Evolutionary conservation across 768 basidiomycete species (phyloP), one percentile per base, ranked within the genome.

Genomic region (Mycena sanguinolenta): DNA sequence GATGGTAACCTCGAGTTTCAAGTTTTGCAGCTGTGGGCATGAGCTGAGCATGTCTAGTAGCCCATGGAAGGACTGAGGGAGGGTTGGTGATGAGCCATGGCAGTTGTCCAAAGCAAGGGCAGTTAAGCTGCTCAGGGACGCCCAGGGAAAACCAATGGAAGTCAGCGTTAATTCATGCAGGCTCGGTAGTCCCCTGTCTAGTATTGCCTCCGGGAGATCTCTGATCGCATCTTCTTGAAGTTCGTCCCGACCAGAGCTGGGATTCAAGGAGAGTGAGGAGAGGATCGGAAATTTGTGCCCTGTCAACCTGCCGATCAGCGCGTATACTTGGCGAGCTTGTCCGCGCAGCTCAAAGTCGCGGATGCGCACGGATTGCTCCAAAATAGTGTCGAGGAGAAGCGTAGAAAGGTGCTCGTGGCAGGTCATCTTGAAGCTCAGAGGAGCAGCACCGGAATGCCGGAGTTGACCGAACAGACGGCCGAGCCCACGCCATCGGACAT

Each of bases 241-340:
- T 3, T 57, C 42, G 0, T 62, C 54, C 3, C 12, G 32, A 28
- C 39, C 49, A 6, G 1, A 25, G 16, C 12, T 36, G 4, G 54
- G 8, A 23, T 63, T 44, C 9, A 68, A 14, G 27, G 10, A 13
- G 32, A 68, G 28, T 23, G 60, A 68, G 34, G 32, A 36, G 8
- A 68, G 67, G 25, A 57, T 38, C 0, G 67, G 67, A 12, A 68
- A 39, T n/a, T 32, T 55, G 34, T n/a, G 5, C 3, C 57, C 17
- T 17, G 39, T 32, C 10, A 68, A 38, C 25, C 14, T 30, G 14
- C 1, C 25, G n/a, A 68, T 46, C 6, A 68, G 28, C 2, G 46
- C 53, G 12, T 55, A 42, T 0, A 68, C 39, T 17, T 50, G 13
- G 6, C 49, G 3, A 1, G 53, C 30, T 7, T 57, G 34, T 4